phyloP scores from a whole-genome alignment of 441 rosid genomes.

The Gossypium gossypioides region DNA sequence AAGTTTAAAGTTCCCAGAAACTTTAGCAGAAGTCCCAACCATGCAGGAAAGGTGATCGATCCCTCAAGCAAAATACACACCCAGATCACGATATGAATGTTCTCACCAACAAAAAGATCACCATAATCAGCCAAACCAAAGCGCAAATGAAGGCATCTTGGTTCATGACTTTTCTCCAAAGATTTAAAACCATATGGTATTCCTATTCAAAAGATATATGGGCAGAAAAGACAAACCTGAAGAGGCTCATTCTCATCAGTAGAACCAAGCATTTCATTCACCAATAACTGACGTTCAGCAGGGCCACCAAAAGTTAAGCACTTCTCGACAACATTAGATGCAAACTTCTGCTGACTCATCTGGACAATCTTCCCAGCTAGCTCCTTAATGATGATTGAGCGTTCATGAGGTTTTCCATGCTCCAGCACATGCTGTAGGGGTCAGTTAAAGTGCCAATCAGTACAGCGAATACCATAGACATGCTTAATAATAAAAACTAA shows the following conservation, averaged over 20 bases:
- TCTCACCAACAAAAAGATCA: neutral
- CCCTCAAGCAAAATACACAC: neutral
- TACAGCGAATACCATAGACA: neutral
- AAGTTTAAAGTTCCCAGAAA: neutral
- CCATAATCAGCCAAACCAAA: neutral
- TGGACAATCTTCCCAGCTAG: slow-evolving; percentile 80
- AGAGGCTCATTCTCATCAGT: slow-evolving; percentile 93
- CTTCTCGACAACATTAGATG: slow-evolving; percentile 85
- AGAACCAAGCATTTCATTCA: slow-evolving; percentile 78
- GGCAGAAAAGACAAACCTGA: slow-evolving; percentile 41
- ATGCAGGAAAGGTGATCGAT: neutral
- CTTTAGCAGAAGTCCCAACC: neutral
- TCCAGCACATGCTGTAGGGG: slow-evolving; percentile 26
- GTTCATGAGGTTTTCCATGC: slow-evolving; percentile 77
- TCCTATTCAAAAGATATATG: neutral
- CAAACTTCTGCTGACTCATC: slow-evolving; percentile 95
- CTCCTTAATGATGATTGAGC: slow-evolving; percentile 66
- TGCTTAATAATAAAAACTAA: neutral
- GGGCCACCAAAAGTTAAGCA: slow-evolving; percentile 75
- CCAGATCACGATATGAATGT: neutral
- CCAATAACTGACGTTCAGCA: slow-evolving; percentile 54
- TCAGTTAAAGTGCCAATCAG: neutral
- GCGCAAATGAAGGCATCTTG: neutral
- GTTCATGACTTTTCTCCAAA: neutral
- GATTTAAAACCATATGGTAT: neutral